Base-by-base conservation (phyloP, 345 rosid genomes). In the Crucihimalaya himalaica region DNA sequence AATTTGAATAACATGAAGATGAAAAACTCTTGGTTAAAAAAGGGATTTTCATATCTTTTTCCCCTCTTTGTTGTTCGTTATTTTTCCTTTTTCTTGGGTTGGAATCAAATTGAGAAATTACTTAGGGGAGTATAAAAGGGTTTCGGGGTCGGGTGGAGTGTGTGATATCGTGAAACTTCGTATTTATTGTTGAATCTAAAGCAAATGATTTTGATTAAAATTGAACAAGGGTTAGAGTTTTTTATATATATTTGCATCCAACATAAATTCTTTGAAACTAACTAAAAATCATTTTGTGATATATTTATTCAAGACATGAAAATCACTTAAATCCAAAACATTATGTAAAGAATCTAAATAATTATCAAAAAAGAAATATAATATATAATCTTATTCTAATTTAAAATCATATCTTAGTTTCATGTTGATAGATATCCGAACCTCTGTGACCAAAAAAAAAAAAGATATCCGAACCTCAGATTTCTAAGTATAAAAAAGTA, bases 31-130 rank as follows among this genome's bases (percentile, higher is more conserved):
- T 75, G 76, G 66, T 76, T 74, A 86, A 76, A 66, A 82, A 82
- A 34, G 83, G 86, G 53, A 86, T 74, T 71, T 86, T 90, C 89
- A 85, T 83, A 74, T 79, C 29, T 29, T 10, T 34, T 35, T 35
- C 5, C 1, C 1, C 20, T 6, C 3, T 29, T 35, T 37, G 14
- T 29, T 40, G 21, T 47, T 45, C 47, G 13, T 52, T 34, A 9
- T 52, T 6, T 12, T 28, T 1, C 39, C 39, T 5, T 5, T 54
- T 11, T 67, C 12, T 53, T 43, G 35, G 28, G n/a, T 21, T 43
- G 70, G 57, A 39, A 37, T 47, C 25, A 66, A 52, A 66, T 27
- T 52, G 62, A 35, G 25, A 51, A 71, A 35, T 28, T 25, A 18
- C 50, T 45, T 16, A 42, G 21, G 61, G 34, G 70, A 52, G 43